Conservation (phyloP, 495 filamentous ascomycete genomes). For the Tuber borchii region DNA sequence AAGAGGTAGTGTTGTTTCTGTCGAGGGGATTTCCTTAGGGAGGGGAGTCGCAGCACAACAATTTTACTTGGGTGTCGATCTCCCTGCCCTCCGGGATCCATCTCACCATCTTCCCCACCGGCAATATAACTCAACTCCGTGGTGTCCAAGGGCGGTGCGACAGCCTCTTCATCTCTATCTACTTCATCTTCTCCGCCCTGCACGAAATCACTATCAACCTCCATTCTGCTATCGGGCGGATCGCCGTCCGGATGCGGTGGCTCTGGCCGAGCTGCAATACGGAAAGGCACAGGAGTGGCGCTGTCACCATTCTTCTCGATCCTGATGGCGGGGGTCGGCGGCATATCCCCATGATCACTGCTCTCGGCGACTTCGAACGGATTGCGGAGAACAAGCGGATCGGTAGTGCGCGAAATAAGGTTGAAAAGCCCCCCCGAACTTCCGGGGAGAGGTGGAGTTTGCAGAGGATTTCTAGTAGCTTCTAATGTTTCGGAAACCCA, state of each 20-base stretch:
- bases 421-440: neutral
- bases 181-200: neutral
- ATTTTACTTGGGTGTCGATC: neutral
- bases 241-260: neutral
- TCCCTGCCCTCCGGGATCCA: neutral
- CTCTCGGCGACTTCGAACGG: neutral
- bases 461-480: neutral
- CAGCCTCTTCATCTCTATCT: neutral
- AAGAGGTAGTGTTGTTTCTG: conserved; percentile 10
- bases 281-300: neutral
- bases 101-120: neutral
- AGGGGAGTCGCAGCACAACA: neutral
- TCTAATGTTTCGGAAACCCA: neutral
- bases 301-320: neutral
- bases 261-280: neutral
- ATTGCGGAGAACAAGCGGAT: neutral
- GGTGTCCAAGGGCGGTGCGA: neutral
- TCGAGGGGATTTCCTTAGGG: neutral
- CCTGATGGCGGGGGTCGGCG: neutral
- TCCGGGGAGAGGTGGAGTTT: neutral
- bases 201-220: neutral
- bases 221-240: neutral
- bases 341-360: neutral
- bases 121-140: neutral
- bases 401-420: neutral